These are phyloP conservation scores for Aspergillus nidulans DNA, from an alignment of 495 filamentous ascomycete species.

Conservation along the genomic window DNA sequence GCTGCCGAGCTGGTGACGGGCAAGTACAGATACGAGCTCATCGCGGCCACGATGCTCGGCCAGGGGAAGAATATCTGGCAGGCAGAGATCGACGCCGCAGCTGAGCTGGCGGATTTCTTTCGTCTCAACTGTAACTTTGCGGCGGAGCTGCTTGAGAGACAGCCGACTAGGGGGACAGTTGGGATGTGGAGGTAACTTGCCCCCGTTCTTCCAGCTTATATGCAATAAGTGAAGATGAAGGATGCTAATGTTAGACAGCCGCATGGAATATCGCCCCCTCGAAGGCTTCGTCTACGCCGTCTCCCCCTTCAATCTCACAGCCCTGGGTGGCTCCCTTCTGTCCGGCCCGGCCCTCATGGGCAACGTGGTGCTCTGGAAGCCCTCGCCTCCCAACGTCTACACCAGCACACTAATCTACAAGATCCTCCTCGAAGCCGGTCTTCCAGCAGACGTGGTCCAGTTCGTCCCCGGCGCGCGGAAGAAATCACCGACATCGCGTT, in stretches of 20 bases:
- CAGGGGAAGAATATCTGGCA: conserved; percentile 98
- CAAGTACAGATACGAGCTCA: conserved; percentile 90
- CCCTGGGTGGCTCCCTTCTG: conserved; percentile 74
- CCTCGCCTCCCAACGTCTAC: conserved; percentile 70
- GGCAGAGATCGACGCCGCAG: conserved; percentile 92
- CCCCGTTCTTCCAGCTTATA: not conserved
- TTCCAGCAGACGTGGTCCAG: conserved; percentile 76
- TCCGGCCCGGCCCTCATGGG: conserved; percentile 72
- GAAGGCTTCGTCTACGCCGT: conserved; percentile 87
- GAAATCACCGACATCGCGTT: conserved; percentile 67
- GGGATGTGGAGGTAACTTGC: conserved; percentile 72
- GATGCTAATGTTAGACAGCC: conserved; percentile 25
- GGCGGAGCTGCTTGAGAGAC: conserved; percentile 68
- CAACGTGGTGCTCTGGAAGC: conserved; percentile 89
- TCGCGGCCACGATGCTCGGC: conserved; percentile 91
- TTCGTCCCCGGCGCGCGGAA: conserved; percentile 61
- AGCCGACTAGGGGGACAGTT: conserved; percentile 54
- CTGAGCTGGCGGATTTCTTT: conserved; percentile 87
- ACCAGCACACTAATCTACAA: conserved; percentile 73
- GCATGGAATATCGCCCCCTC: conserved; percentile 75
- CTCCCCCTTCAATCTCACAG: conserved; percentile 88
- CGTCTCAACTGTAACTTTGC: conserved; percentile 76
- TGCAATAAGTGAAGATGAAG: not conserved
- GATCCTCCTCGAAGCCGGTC: conserved; percentile 81
- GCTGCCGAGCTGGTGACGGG: conserved; percentile 82